Evolutionary conservation across 345 rosid species (phyloP), one percentile per base, ranked within the genome.

Genomic region (Arabis hirsuta): DNA sequence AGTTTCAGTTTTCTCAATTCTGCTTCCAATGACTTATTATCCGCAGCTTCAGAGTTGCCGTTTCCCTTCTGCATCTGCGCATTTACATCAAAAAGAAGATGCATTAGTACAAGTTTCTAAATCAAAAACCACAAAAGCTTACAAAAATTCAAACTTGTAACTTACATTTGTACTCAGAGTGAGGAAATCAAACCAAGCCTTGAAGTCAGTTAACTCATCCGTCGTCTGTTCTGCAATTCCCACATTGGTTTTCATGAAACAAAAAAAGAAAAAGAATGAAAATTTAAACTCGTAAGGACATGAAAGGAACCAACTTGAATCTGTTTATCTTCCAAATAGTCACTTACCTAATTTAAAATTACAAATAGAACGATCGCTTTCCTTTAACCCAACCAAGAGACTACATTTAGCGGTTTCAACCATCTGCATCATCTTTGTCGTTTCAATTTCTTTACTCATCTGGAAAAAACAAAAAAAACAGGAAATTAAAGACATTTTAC

Each of bases 141-240:
- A n/a, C 20, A 48, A 12, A 57, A n/a, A 12, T 22, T 2, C 0
- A 55, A 57, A 50, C 34, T 71, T 71, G 42, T 22, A 1, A 68
- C 85, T 61, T 81, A 94, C 96, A 63, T 77, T 72, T 52, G 78
- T 52, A 57, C 59, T 81, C 29, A 70, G 65, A 39, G 78, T 72
- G 58, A 88, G 81, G 64, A 59, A 61, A 82, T 84, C 82, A 69
- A 88, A 85, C 83, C 81, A 83, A 39, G 79, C 78, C 77, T 61
- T 82, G 72, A 90, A 82, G 84, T 90, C 98, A 55, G 58, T 67
- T 76, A 86, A 78, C 65, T 87, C 93, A 7, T 86, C 96, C 76
- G 83, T 65, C 7, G 86, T 58, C 75, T 83, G 67, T 56, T 83
- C 99, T 91, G 93, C 72, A 83, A 51, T 63, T 29, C 29, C 46